These are phyloP conservation scores for Ceratonia siliqua DNA, from an alignment of 306 rosid genomes.

Conservation along the genomic window DNA sequence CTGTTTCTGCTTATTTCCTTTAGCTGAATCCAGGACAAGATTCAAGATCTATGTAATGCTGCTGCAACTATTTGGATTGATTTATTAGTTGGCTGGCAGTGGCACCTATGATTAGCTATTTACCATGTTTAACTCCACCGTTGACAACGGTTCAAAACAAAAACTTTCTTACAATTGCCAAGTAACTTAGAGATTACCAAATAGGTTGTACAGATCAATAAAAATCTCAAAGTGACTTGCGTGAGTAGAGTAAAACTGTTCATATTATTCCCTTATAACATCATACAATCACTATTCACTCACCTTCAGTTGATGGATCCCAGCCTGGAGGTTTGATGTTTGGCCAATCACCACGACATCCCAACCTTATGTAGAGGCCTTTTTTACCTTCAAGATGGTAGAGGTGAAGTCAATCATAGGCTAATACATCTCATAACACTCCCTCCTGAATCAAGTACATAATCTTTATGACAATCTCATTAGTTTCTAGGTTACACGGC, in stretches of 20 bases:
- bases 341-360: constrained; percentile 99
- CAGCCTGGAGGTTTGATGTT: constrained; percentile 94
- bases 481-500: background rate
- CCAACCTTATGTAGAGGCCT: constrained; percentile 83
- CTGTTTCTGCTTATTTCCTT: too few species aligned
- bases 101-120: too few species aligned
- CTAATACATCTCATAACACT: background rate
- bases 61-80: too few species aligned
- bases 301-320: constrained; percentile 73
- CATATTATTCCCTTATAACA: constrained; percentile 7
- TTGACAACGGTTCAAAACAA: background rate
- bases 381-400: constrained; percentile 63
- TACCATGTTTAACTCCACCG: too few species aligned
- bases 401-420: background rate
- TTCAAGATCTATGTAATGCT: too few species aligned
- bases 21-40: too few species aligned
- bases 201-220: background rate
- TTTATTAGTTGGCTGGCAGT: too few species aligned
- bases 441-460: background rate
- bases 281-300: constrained; percentile 15
- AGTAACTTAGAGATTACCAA: background rate
- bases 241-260: background rate
- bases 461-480: background rate
- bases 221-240: background rate
- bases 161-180: background rate